Percentiles rank a stretch among this genome's conserved stretches.
These are phyloP conservation scores for Fragilaria radians DNA, from an alignment of 108 stramenopile species.

Conservation along the genomic window DNA sequence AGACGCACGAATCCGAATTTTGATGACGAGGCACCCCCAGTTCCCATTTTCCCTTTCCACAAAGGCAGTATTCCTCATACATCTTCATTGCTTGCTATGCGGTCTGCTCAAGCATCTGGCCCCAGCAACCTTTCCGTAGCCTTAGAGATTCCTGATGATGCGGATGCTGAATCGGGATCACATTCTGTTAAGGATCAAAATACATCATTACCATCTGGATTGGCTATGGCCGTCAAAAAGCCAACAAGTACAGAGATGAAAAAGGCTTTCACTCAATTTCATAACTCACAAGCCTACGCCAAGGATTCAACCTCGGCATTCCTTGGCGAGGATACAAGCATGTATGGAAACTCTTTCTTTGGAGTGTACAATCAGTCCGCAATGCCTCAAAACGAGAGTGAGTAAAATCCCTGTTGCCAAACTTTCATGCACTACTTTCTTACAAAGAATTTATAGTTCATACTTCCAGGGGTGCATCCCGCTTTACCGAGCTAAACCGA, in stretches of 20 bases:
- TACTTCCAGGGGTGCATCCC: too few relatives aligned
- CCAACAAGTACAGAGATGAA: slow-evolving; percentile 31
- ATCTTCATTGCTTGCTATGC: neutral
- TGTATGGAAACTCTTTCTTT: slow-evolving; percentile 26
- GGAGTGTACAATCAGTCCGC: slow-evolving; percentile 1
- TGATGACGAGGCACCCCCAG: neutral
- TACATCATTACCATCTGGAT: neutral
- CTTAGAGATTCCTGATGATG: neutral
- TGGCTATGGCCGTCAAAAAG: neutral
- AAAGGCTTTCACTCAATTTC: slow-evolving; percentile 75
- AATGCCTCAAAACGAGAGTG: neutral
- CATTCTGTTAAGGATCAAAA: neutral
- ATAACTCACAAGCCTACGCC: slow-evolving; percentile 50
- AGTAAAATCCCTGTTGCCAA: neutral
- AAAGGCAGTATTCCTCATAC: neutral
- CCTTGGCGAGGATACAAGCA: slow-evolving; percentile 64
- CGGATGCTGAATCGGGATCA: neutral
- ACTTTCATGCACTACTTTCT: too few relatives aligned
- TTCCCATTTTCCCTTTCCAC: neutral
- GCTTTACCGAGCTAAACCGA: neutral
- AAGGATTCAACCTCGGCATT: slow-evolving; percentile 63
- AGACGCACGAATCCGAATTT: neutral
- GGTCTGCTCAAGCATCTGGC: neutral
- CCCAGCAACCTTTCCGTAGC: neutral
- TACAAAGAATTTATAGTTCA: too few relatives aligned